Percentiles rank a stretch among this genome's conserved stretches.
phyloP scores from a whole-genome alignment of 1,284 basidiomycete genomes.

The Volvariella surrecta region DNA sequence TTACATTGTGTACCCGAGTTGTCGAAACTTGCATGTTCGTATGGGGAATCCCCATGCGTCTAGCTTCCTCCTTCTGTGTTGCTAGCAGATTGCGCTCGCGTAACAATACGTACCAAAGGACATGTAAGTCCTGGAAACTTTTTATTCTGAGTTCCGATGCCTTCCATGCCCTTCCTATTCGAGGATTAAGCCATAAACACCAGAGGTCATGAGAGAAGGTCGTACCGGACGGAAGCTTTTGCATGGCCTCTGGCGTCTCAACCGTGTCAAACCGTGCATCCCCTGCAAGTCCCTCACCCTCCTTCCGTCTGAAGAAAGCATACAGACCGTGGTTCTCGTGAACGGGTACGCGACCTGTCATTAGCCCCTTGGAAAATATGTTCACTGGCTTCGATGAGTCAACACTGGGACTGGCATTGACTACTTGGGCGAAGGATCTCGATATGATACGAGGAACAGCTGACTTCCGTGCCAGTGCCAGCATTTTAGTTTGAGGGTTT shows the following conservation, averaged over 20 bases:
- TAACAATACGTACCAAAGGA: constrained; percentile 85
- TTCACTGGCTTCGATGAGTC: constrained; percentile 2
- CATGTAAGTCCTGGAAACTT: constrained; percentile 88
- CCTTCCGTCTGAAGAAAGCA: constrained; percentile 61
- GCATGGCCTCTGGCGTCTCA: constrained; percentile 34
- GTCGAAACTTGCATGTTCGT: constrained; percentile 24
- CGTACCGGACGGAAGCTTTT: constrained; percentile 18
- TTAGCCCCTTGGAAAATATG: too few species aligned
- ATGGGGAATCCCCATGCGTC: constrained; percentile 42
- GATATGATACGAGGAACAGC: too few species aligned
- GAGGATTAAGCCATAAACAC: constrained; percentile 1
- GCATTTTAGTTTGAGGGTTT: too few species aligned
- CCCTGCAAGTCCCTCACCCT: constrained; percentile 22
- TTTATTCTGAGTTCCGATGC: constrained; percentile 82
- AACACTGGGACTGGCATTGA: background rate
- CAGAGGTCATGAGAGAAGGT: constrained; percentile 4
- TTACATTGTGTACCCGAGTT: constrained; percentile 31
- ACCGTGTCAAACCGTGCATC: constrained; percentile 38
- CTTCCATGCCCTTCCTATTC: constrained; percentile 75
- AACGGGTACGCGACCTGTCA: constrained; percentile 21
- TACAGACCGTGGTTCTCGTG: constrained; percentile 61
- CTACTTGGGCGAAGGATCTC: too few species aligned
- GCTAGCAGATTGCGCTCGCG: constrained; percentile 85
- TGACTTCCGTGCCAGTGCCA: too few species aligned
- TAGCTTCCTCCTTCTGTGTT: constrained; percentile 76